Conservation (phyloP, 2,329 filamentous ascomycete genomes). For the Phialophora macrospora region DNA sequence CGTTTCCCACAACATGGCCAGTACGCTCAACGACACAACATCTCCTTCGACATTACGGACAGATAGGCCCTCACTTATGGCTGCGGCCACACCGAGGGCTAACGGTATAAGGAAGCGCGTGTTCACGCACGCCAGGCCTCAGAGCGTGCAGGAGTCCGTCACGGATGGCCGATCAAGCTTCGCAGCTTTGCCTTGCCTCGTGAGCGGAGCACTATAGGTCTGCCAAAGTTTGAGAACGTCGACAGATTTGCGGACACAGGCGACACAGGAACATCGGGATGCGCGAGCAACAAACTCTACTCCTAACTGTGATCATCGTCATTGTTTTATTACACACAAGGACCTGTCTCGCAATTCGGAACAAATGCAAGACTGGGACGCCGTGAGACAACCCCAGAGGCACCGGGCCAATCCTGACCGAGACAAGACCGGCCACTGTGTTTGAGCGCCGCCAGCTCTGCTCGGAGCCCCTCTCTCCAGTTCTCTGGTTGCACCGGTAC, state of each 20-base stretch:
- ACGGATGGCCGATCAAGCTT: no score
- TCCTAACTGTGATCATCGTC: conserved; percentile 17
- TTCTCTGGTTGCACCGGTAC: not conserved
- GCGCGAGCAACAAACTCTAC: not conserved
- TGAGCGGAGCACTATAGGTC: not conserved
- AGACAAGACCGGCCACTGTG: conserved; percentile 3
- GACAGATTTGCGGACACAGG: not conserved
- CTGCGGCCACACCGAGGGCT: no score
- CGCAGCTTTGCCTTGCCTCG: not conserved
- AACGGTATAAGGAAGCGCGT: no score
- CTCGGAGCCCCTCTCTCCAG: conserved; percentile 1
- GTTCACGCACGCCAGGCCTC: no score
- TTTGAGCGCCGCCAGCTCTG: conserved; percentile 1
- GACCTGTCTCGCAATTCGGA: conserved; percentile 21
- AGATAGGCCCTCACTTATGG: no score
- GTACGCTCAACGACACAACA: no score
- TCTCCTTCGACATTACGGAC: no score
- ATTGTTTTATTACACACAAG: conserved; percentile 35
- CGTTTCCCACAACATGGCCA: no score
- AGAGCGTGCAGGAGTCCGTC: no score
- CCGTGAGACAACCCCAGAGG: conserved; percentile 19
- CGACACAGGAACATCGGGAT: not conserved
- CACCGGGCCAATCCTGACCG: not conserved
- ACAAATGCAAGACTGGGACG: conserved; percentile 29
- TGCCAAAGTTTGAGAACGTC: no score